Evolutionary conservation across 306 rosid genomes (phyloP), one percentile per base, ranked within the genome.

Genomic region (Quercus engelmannii): DNA sequence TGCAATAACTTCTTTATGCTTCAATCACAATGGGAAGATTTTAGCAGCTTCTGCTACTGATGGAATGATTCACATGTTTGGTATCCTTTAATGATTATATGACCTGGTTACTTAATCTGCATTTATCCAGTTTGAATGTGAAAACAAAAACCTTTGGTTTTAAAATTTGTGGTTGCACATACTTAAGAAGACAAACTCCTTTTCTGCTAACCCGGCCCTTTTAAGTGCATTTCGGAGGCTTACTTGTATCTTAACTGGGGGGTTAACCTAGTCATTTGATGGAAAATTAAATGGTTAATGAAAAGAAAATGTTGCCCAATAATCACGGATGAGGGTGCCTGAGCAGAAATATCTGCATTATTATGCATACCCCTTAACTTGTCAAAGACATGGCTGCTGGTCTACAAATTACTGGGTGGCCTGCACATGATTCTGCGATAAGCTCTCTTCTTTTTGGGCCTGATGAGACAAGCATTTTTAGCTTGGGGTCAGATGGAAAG

Each of bases 61-160:
- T 85, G 99, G 99, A 86, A 92, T 92, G 99, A 94, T 94, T 86
- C 97, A 94, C 87, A 91, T 94, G 94, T 94, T 94, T 80, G 99
- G 99, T 94, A 92, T 94, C 99, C 99, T 94, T 19, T n/a, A n/a
- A n/a, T 26, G n/a, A 28, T 81, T 33, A 62, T 63, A 76, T 52
- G 69, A 52, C 58, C 78, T 77, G 58, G 61, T 75, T 70, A 51
- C 49, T 74, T 72, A 33, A 13, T 35, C 30, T 63, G 62, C 10
- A 35, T 70, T 79, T 56, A 15, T 46, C 65, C 61, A 25, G 46
- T 55, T 67, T 43, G 58, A 71, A 25, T 61, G 17, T 51, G 52
- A 65, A 57, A 59, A 52, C 20, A 71, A 14, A 57, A 55, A 77
- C 55, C 51, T 4, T 1, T 73, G 69, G 8, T 56, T 35, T 81